A percentile compares a stretch with the other conserved stretches of the same genome.
These are phyloP conservation scores for Mesembryanthemum crystallinum DNA, from an alignment of 148 eudicot species.

Conservation along the genomic window DNA sequence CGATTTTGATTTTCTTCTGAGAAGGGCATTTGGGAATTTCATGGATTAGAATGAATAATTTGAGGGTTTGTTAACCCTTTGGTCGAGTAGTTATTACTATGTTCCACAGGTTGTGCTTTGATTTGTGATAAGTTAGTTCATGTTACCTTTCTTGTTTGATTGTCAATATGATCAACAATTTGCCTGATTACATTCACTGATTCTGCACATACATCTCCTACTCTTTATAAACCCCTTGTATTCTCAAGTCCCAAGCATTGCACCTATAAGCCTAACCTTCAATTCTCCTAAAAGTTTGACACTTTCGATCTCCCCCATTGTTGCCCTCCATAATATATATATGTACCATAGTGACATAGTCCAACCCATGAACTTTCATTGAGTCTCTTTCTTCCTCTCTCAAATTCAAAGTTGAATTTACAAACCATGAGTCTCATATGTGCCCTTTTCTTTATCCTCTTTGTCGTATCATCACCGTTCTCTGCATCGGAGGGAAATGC, in stretches of 20 bases:
- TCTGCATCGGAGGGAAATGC: background rate
- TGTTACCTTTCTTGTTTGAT: no score
- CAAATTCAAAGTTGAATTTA: background rate
- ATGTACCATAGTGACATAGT: background rate
- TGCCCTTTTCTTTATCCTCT: background rate
- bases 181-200: no score
- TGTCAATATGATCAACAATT: no score
- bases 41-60: background rate
- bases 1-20: background rate
- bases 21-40: background rate
- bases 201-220: no score
- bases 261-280: no score
- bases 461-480: background rate
- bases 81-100: no score
- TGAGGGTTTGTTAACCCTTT: background rate
- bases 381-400: background rate
- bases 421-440: background rate
- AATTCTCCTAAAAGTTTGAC: no score
- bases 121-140: no score
- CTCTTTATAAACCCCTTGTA: no score
- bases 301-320: no score
- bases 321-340: background rate
- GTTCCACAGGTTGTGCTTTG: background rate
- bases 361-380: background rate
- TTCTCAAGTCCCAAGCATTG: no score